Percentiles rank a stretch among this genome's conserved stretches.
These are phyloP conservation scores for Tulasnella sp. DNA, from an alignment of 768 basidiomycete species.

Conservation along the genomic window DNA sequence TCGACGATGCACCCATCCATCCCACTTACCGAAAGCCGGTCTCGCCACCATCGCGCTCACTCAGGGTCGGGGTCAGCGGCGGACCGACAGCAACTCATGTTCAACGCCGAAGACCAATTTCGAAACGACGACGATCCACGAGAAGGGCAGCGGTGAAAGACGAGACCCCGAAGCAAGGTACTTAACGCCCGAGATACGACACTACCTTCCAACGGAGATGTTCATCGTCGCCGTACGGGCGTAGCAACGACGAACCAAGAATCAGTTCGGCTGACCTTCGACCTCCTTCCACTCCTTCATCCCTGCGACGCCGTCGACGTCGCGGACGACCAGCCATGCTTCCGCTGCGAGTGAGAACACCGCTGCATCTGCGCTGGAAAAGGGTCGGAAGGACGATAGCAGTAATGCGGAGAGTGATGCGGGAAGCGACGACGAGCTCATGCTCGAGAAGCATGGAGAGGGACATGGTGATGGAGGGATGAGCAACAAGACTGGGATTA, in stretches of 20 bases:
- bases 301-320: not conserved
- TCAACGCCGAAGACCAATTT: constrained; percentile 32
- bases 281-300: not conserved
- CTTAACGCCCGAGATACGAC: constrained; percentile 16
- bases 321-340: not conserved
- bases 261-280: constrained; percentile 17
- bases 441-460: constrained; percentile 21
- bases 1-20: constrained; percentile 31
- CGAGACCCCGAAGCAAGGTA: constrained; percentile 14
- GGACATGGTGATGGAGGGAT: constrained; percentile 45
- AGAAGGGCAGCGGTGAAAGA: not conserved
- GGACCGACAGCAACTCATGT: constrained; percentile 35
- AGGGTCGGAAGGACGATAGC: constrained; percentile 10
- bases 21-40: constrained; percentile 13
- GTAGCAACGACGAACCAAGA: constrained; percentile 1
- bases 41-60: not conserved
- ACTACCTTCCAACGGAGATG: constrained; percentile 24
- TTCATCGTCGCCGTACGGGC: constrained; percentile 20
- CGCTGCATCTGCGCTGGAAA: constrained; percentile 18
- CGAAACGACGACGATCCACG: constrained; percentile 15
- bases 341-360: not conserved
- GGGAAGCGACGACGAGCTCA: constrained; percentile 7
- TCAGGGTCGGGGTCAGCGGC: constrained; percentile 16
- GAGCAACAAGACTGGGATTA: constrained; percentile 86
- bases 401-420: constrained; percentile 22